A percentile compares a stretch with the other conserved stretches of the same genome.
Evolutionary conservation across 1,139 yeast species (phyloP).

Genomic region (Pichia sp.): DNA sequence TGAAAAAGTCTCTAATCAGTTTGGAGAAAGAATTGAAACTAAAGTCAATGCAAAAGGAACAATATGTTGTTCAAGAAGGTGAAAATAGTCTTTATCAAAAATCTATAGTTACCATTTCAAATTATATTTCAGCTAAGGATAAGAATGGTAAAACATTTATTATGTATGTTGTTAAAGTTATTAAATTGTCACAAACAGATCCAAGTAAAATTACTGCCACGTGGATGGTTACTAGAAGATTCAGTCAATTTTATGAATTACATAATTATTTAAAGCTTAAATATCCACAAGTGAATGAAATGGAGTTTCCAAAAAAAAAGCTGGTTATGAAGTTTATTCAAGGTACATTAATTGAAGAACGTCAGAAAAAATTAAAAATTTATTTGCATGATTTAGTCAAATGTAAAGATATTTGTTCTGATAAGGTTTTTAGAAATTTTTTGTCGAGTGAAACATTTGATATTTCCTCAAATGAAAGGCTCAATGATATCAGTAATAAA

Average conservation of each 20-base stretch:
- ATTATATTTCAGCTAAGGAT: constrained; percentile 52
- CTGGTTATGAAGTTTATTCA: constrained; percentile 62
- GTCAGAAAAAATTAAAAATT: constrained; percentile 55
- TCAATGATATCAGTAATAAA: constrained; percentile 28
- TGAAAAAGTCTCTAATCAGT: constrained; percentile 59
- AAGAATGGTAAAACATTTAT: constrained; percentile 51
- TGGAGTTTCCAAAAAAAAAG: constrained; percentile 60
- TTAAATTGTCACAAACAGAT: constrained; percentile 42
- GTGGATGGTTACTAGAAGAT: constrained; percentile 87
- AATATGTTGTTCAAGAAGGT: constrained; percentile 74
- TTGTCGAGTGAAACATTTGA: constrained; percentile 66
- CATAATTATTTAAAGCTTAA: constrained; percentile 56
- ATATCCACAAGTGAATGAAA: constrained; percentile 45
- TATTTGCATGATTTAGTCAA: constrained; percentile 55
- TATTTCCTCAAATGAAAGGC: constrained; percentile 34
- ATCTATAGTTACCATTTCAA: constrained; percentile 58
- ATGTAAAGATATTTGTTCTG: constrained; percentile 67
- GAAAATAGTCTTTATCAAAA: constrained; percentile 74
- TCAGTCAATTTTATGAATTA: constrained; percentile 72
- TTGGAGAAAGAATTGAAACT: constrained; percentile 63
- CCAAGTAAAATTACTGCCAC: constrained; percentile 55
- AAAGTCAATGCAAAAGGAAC: constrained; percentile 72
- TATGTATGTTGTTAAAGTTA: constrained; percentile 72
- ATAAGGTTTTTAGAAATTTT: constrained; percentile 66
- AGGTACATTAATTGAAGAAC: constrained; percentile 55